phyloP scores from a whole-genome alignment of 1,139 yeast species.

The Pichia terricola region DNA sequence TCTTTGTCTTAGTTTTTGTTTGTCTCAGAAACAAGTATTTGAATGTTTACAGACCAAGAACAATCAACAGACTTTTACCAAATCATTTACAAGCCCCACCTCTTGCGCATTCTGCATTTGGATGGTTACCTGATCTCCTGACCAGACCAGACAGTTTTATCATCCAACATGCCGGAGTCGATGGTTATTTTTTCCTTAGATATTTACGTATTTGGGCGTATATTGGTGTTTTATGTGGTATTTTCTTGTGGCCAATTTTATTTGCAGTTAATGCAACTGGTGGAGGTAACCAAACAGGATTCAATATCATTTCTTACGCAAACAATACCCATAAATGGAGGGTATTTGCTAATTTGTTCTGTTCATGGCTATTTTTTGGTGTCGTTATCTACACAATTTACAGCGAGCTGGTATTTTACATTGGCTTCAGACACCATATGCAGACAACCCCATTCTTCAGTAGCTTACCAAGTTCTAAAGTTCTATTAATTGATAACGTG shows the following conservation, averaged over 20 bases:
- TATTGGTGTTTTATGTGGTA: slow-evolving; percentile 29
- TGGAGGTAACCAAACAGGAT: slow-evolving; percentile 50
- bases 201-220: slow-evolving; percentile 40
- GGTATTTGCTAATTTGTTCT: slow-evolving; percentile 78
- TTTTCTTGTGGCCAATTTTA: slow-evolving; percentile 47
- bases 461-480: slow-evolving; percentile 61
- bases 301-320: slow-evolving; percentile 71
- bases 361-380: slow-evolving; percentile 75
- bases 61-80: slow-evolving; percentile 47
- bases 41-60: slow-evolving; percentile 63
- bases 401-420: slow-evolving; percentile 73
- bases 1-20: slow-evolving; percentile 45
- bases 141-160: slow-evolving; percentile 55
- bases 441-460: slow-evolving; percentile 76
- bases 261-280: slow-evolving; percentile 58
- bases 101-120: slow-evolving; percentile 51
- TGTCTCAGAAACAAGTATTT: slow-evolving; percentile 44
- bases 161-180: slow-evolving; percentile 65
- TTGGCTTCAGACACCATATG: slow-evolving; percentile 72
- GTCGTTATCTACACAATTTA: slow-evolving; percentile 59
- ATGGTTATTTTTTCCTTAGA: slow-evolving; percentile 62
- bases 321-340: slow-evolving; percentile 51
- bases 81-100: slow-evolving; percentile 55
- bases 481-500: slow-evolving; percentile 71
- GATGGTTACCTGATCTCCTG: slow-evolving; percentile 50